Evolutionary conservation across 768 basidiomycete genomes (phyloP).

Genomic region (Scleroderma bovista): DNA sequence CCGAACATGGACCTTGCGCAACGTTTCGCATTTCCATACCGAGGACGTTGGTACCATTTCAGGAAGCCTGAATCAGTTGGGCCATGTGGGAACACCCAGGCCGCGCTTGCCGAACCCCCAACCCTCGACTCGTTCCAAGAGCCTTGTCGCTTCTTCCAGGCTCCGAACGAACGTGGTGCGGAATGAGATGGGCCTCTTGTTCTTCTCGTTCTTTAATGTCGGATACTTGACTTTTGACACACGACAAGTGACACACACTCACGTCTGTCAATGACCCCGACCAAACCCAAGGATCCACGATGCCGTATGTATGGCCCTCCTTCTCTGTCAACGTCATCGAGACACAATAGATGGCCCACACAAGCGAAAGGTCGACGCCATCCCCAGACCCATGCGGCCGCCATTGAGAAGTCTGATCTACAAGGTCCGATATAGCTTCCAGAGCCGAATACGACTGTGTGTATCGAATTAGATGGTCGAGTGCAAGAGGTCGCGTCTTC

Average conservation of each 20-base stretch:
- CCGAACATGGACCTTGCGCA: slow-evolving; percentile 1
- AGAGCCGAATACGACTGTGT: too few relatives aligned
- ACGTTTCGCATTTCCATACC: slow-evolving; percentile 15
- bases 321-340: slow-evolving; percentile 3
- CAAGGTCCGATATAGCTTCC: background rate
- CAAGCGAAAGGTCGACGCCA: background rate
- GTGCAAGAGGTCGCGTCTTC: too few relatives aligned
- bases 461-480: too few relatives aligned
- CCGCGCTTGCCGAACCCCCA: background rate
- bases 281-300: background rate
- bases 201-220: background rate
- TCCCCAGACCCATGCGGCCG: background rate
- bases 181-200: background rate
- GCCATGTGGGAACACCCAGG: background rate
- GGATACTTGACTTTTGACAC: too few relatives aligned
- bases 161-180: background rate
- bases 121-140: slow-evolving; percentile 1
- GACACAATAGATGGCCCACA: background rate
- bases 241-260: background rate
- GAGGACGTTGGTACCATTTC: slow-evolving; percentile 4
- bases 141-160: background rate
- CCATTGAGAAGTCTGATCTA: background rate
- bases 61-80: slow-evolving; percentile 7
- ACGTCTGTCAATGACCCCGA: background rate
- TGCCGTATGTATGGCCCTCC: slow-evolving; percentile 2